A percentile compares a stretch with the other conserved stretches of the same genome.
Evolutionary conservation across 805 yeast genomes (phyloP).

Genomic region (Wickerhamomyces mucosus): DNA sequence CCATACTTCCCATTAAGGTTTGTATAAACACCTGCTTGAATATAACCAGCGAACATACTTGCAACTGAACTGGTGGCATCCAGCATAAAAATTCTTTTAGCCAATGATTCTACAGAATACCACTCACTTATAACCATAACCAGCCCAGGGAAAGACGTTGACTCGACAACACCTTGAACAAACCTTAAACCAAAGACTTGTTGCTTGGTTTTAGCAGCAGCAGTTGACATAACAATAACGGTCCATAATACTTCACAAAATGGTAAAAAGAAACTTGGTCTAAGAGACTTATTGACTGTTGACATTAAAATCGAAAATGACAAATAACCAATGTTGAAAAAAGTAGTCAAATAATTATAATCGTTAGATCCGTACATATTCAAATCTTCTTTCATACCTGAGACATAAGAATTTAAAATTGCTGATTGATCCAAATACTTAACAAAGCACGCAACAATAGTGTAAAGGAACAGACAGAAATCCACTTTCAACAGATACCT

Average conservation of each 20-base stretch:
- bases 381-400: constrained; percentile 48
- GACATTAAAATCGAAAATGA: constrained; percentile 3
- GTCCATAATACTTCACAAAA: constrained; percentile 7
- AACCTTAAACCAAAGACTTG: constrained; percentile 5
- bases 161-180: constrained; percentile 8
- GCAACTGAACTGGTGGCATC: constrained; percentile 6
- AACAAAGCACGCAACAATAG: constrained; percentile 20
- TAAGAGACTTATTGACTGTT: constrained; percentile 1
- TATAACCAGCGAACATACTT: constrained; percentile 24
- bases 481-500: constrained; percentile 8
- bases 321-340: constrained; percentile 9
- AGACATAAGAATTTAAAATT: constrained; percentile 52
- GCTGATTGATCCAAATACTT: constrained; percentile 49
- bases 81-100: constrained; percentile 6
- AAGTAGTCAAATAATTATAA: constrained; percentile 27
- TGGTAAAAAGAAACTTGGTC: constrained; percentile 6
- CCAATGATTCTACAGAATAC: constrained; percentile 5
- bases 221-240: constrained; percentile 4
- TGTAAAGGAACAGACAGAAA: constrained; percentile 6
- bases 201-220: constrained; percentile 4
- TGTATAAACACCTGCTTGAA: constrained; percentile 34
- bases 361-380: constrained; percentile 54
- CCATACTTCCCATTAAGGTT: constrained; percentile 25
- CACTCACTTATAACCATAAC: no score
- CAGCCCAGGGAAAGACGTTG: constrained; percentile 8